phyloP scores from a whole-genome alignment of 805 yeast species.

The Myxozyma neglecta region DNA sequence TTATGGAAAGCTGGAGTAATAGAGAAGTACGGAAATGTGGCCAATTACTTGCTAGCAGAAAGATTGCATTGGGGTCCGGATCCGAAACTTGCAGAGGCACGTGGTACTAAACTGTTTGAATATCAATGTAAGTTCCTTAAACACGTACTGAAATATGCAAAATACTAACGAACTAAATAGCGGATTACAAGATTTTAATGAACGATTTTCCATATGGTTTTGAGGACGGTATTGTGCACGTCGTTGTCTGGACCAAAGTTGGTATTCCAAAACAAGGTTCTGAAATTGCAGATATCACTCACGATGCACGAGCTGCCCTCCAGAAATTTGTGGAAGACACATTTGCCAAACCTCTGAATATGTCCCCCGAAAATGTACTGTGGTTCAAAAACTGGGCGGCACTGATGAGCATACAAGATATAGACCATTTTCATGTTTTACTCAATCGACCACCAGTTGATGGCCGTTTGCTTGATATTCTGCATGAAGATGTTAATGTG shows the following conservation, averaged over 20 bases:
- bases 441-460: slow-evolving; percentile 38
- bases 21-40: slow-evolving; percentile 34
- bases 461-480: slow-evolving; percentile 10
- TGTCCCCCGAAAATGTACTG: slow-evolving; percentile 43
- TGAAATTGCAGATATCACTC: slow-evolving; percentile 42
- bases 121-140: slow-evolving; percentile 15
- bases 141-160: background rate
- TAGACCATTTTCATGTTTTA: slow-evolving; percentile 60
- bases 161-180: slow-evolving; percentile 3
- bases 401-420: slow-evolving; percentile 54
- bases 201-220: slow-evolving; percentile 61
- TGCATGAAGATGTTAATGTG: slow-evolving; percentile 19
- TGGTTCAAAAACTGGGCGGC: slow-evolving; percentile 64
- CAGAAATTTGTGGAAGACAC: slow-evolving; percentile 45
- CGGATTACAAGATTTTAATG: slow-evolving; percentile 45
- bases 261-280: slow-evolving; percentile 41
- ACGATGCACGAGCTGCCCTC: slow-evolving; percentile 42
- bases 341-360: slow-evolving; percentile 45
- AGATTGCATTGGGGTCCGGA: slow-evolving; percentile 38
- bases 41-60: slow-evolving; percentile 33
- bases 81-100: slow-evolving; percentile 2
- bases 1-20: slow-evolving; percentile 33
- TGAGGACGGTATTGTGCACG: slow-evolving; percentile 49
- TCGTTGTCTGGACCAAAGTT: slow-evolving; percentile 60
- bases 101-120: slow-evolving; percentile 27